phyloP scores from a whole-genome alignment of 1,284 basidiomycete species.

The Gastroboletus turbinatus region DNA sequence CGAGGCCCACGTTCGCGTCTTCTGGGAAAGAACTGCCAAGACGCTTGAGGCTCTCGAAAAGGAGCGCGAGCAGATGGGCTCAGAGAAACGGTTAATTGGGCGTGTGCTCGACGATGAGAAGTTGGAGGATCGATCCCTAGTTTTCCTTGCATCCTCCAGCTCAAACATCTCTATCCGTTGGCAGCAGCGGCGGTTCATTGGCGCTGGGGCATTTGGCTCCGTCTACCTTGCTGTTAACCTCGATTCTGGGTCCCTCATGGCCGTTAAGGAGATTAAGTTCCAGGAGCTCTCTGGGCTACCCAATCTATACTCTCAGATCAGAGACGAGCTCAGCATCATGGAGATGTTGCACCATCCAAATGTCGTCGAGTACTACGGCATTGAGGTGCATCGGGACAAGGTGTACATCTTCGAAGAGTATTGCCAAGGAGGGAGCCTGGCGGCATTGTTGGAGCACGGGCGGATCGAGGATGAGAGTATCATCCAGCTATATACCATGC shows the following conservation, averaged over 20 bases:
- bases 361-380: conserved; percentile 98
- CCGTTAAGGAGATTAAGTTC: conserved; percentile 99
- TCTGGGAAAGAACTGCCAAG: conserved; percentile 68
- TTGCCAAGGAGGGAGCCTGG: conserved; percentile 94
- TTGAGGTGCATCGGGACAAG: conserved; percentile 98
- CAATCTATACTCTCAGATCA: conserved; percentile 89
- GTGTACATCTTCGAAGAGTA: conserved; percentile 99
- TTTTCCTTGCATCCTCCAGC: conserved; percentile 88
- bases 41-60: conserved; percentile 67
- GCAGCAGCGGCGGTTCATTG: conserved; percentile 99
- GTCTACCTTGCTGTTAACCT: conserved; percentile 99
- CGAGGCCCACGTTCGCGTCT: conserved; percentile 66
- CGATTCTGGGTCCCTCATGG: conserved; percentile 96
- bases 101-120: conserved; percentile 91
- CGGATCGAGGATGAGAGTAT: conserved; percentile 97
- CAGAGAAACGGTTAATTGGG: conserved; percentile 76
- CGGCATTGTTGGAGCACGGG: conserved; percentile 88
- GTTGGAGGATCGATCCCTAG: conserved; percentile 86
- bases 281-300: conserved; percentile 87
- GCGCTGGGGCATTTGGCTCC: conserved; percentile 94
- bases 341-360: conserved; percentile 98
- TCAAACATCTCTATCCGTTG: conserved; percentile 96
- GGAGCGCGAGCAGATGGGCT: conserved; percentile 56
- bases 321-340: conserved; percentile 98
- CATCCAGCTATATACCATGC: conserved; percentile 94